phyloP scores from a whole-genome alignment of 306 rosid genomes.

The Malus asiatica region DNA sequence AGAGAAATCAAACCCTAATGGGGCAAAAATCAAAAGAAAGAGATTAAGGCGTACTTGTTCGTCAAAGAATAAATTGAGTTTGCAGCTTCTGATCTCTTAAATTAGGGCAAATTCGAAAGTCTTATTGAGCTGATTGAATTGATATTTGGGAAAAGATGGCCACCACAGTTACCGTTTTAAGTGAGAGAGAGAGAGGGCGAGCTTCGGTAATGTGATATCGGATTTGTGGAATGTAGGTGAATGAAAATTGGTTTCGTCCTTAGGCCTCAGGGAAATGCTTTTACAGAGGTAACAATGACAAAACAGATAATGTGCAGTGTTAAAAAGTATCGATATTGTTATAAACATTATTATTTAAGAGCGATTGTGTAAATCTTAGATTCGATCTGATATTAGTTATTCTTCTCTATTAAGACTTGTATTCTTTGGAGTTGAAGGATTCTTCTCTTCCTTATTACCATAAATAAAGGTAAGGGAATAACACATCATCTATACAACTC shows the following conservation, averaged over 20 bases:
- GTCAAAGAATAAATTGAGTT: neutral
- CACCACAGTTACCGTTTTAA: neutral
- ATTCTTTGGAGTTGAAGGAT: too few relatives aligned
- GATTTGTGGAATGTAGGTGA: neutral
- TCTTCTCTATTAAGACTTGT: too few relatives aligned
- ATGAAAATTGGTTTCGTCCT: neutral
- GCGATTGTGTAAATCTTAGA: too few relatives aligned
- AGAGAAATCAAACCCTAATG: neutral
- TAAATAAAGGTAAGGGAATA: too few relatives aligned
- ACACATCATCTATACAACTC: too few relatives aligned
- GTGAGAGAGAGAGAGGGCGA: neutral
- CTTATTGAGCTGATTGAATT: neutral
- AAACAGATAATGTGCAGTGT: neutral
- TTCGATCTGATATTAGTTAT: too few relatives aligned
- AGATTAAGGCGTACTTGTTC: slow-evolving; percentile 2
- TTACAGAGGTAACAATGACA: neutral
- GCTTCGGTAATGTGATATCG: neutral
- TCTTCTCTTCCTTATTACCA: too few relatives aligned
- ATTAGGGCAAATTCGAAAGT: neutral
- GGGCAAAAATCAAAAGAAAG: neutral
- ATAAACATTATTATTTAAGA: too few relatives aligned
- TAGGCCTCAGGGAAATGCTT: neutral
- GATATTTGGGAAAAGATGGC: neutral
- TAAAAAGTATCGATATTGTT: too few relatives aligned
- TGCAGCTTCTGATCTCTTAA: neutral